Evolutionary conservation across 305 asterid genomes (phyloP).

Genomic region (Fraxinus baroniana): DNA sequence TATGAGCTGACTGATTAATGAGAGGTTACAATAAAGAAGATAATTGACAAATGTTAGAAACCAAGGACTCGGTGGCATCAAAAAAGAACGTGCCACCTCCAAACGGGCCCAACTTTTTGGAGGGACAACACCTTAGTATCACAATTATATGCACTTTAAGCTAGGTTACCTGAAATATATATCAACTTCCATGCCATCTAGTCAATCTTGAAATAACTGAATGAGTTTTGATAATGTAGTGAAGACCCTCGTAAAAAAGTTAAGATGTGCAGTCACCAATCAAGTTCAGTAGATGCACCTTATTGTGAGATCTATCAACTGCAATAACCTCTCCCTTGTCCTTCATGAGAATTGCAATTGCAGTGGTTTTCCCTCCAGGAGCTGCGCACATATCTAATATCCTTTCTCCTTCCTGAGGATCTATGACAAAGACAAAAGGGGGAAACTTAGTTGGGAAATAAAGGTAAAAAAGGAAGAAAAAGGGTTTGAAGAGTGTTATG

Average conservation of each 20-base stretch:
- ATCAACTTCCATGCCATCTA: constrained; percentile 8
- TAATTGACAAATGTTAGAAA: background rate
- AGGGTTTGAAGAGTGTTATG: constrained; percentile 1
- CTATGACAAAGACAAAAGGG: constrained; percentile 32
- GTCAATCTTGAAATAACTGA: constrained; percentile 7
- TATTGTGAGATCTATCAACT: constrained; percentile 93
- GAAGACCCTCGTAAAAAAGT: constrained; percentile 11
- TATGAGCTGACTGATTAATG: background rate
- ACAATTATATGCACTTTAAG: background rate
- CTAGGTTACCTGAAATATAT: background rate
- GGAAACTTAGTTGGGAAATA: constrained; percentile 24
- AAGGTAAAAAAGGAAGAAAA: constrained; percentile 11
- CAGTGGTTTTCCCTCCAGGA: constrained; percentile 98
- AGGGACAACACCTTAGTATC: background rate
- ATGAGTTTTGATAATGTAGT: constrained; percentile 2
- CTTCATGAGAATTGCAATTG: constrained; percentile 90
- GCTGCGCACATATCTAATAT: constrained; percentile 98
- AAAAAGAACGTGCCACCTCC: background rate
- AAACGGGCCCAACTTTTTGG: background rate
- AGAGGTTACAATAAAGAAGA: background rate
- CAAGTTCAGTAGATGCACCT: constrained; percentile 82
- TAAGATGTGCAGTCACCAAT: constrained; percentile 32
- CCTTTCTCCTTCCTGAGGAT: constrained; percentile 90
- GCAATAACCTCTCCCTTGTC: constrained; percentile 90
- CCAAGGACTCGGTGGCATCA: background rate